Conservation (phyloP, 768 basidiomycete genomes). For the Daedaleopsis sinensis region DNA sequence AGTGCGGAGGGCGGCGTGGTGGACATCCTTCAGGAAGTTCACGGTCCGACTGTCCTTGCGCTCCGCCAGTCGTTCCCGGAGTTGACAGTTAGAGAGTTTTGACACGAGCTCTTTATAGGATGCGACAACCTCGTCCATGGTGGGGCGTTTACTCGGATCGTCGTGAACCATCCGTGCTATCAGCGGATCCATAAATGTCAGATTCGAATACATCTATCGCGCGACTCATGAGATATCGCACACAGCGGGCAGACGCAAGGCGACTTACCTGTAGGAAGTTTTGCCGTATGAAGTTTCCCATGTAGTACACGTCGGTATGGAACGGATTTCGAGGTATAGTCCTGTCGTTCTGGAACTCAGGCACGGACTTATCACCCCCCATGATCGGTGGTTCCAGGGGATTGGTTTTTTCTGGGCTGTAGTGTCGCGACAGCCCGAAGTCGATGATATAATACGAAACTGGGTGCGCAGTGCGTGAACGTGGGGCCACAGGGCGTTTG, state of each 20-base stretch:
- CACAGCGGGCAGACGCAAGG: not conserved
- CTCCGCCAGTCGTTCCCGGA: not conserved
- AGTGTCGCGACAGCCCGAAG: constrained; percentile 27
- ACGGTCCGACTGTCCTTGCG: not conserved
- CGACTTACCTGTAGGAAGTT: constrained; percentile 15
- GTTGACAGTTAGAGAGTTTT: not conserved
- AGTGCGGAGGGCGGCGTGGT: not conserved
- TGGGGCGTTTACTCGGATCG: constrained; percentile 31
- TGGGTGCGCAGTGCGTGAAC: constrained; percentile 27
- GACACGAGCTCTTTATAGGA: not conserved
- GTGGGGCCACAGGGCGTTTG: constrained; percentile 4
- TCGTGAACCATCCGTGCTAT: constrained; percentile 29
- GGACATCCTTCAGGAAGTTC: not conserved
- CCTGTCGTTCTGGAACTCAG: constrained; percentile 19
- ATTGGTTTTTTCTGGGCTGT: constrained; percentile 25
- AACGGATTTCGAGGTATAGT: constrained; percentile 21
- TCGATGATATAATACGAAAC: constrained; percentile 32
- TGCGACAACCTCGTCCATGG: constrained; percentile 22
- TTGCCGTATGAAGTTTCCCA: constrained; percentile 23
- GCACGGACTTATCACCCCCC: constrained; percentile 25
- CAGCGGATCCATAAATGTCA: constrained; percentile 31
- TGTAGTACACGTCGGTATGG: constrained; percentile 25
- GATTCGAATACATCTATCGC: constrained; percentile 5
- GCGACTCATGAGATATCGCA: too few species aligned
- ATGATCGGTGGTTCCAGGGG: constrained; percentile 27